A percentile compares a stretch with the other conserved stretches of the same genome.
These are phyloP conservation scores for Cunninghamia lanceolata DNA, from an alignment of 75 land plant genomes.

Conservation along the genomic window DNA sequence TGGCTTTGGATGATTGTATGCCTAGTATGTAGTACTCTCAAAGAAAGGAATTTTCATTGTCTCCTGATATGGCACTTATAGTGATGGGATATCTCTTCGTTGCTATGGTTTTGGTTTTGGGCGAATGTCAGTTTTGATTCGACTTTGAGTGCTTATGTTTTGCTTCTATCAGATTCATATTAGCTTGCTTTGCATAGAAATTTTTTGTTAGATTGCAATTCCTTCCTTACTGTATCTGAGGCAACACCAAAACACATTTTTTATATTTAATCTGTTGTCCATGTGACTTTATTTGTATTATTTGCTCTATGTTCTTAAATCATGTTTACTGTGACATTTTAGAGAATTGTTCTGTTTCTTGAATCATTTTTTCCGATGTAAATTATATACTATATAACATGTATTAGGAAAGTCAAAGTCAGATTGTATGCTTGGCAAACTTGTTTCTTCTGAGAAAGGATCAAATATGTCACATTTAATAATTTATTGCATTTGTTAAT, in stretches of 20 bases:
- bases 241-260: background rate
- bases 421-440: background rate
- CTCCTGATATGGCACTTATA: background rate
- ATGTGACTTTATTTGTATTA: background rate
- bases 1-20: background rate
- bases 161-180: background rate
- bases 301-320: background rate
- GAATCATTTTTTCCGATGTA: background rate
- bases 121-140: background rate
- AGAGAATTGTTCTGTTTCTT: background rate
- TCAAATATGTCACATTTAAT: background rate
- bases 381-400: background rate
- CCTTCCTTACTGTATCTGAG: background rate
- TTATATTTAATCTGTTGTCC: background rate
- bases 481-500: background rate
- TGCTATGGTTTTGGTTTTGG: background rate
- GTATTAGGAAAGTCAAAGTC: background rate
- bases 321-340: background rate
- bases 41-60: background rate
- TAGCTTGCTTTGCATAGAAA: background rate
- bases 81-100: background rate
- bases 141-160: background rate
- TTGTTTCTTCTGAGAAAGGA: background rate
- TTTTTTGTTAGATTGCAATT: background rate
- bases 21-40: background rate